Base-by-base conservation (phyloP, 2,329 filamentous ascomycete genomes). In the Scedosporium boydii region DNA sequence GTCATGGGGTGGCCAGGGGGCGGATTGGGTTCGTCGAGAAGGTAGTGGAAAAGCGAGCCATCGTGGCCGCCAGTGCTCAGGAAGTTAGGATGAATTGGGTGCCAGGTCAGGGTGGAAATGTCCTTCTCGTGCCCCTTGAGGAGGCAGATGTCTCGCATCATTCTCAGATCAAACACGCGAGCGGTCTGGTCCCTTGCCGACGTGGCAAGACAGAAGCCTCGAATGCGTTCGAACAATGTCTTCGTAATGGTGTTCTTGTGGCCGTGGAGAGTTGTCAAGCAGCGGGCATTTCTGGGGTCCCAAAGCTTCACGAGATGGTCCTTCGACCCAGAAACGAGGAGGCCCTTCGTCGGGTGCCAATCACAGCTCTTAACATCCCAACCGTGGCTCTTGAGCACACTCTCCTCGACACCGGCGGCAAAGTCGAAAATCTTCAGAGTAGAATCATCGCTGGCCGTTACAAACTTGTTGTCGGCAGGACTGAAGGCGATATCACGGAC, bases 321-420 rank as follows among this genome's bases (percentile, higher is more conserved):
- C 76, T 99, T 99, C 10, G 93, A 98, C 44, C 95, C 95, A 0
- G 95, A 98, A 3, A 96, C 93, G 38, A 99, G 82, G 4, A 99
- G 78, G 1, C 95, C 95, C 77, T 97, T 98, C 21, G 88, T 90
- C 1, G 93, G 93, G 77, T 99, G 95, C 95, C 95, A 99, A 72
- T 99, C 93, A 63, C 96, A 96, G 61, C 87, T 91, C 75, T 98
- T 98, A 21, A 91, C 93, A 72, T 99, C 95, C 95, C 95, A 99
- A 66, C 92, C 91, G 74, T 99, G 95, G n/a, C 95, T 95, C 46
- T 88, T 89, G 46, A 99, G 78, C 10, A 89, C 88, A 0, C 88
- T 88, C 70, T 98, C 93, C 72, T 92, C 90, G 26, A 86, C 82
- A 18, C 92, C 91, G 29, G 87, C 86, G 9, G 92, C 91, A 75